These are phyloP conservation scores for Lagenidium sp. DNA, from an alignment of 352 stramenopile species.

Conservation along the genomic window DNA sequence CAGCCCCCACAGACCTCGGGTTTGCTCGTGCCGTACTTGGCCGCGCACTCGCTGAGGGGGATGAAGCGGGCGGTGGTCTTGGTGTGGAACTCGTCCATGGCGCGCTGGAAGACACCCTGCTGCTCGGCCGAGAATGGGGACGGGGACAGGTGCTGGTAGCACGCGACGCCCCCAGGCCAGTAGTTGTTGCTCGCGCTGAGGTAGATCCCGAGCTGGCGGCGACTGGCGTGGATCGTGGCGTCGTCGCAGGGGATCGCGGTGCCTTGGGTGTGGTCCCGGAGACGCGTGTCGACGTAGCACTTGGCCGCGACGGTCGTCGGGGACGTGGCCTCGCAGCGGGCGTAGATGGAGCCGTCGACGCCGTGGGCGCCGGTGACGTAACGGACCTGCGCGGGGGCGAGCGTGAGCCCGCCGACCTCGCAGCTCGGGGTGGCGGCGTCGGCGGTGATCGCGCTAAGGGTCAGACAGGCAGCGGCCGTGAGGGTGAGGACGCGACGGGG, in stretches of 20 bases:
- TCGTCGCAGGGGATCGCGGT: conserved; percentile 21
- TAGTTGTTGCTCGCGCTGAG: conserved; percentile 16
- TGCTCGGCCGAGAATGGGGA: conserved; percentile 19
- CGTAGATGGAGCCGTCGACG: conserved; percentile 30
- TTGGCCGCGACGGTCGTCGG: too few relatives aligned
- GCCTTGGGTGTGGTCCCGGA: conserved; percentile 17
- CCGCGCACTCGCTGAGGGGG: conserved; percentile 17
- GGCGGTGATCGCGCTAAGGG: background rate
- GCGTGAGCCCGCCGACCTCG: conserved; percentile 7
- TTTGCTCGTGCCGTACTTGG: conserved; percentile 13
- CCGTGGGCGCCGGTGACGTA: conserved; percentile 26
- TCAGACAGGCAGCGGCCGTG: too few relatives aligned
- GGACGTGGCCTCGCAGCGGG: conserved; percentile 17
- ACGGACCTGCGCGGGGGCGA: conserved; percentile 9
- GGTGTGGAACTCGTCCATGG: conserved; percentile 27
- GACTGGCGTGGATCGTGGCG: conserved; percentile 23
- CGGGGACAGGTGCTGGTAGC: conserved; percentile 18
- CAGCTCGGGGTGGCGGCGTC: background rate
- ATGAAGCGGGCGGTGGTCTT: conserved; percentile 28
- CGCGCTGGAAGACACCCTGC: conserved; percentile 19
- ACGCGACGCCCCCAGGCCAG: conserved; percentile 30
- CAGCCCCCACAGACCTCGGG: conserved; percentile 26
- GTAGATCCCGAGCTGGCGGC: conserved; percentile 27
- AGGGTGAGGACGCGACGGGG: too few relatives aligned
- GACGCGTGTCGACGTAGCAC: conserved; percentile 24